Conservation (phyloP, 148 eudicot species). For the Dianthus caryophyllus region DNA sequence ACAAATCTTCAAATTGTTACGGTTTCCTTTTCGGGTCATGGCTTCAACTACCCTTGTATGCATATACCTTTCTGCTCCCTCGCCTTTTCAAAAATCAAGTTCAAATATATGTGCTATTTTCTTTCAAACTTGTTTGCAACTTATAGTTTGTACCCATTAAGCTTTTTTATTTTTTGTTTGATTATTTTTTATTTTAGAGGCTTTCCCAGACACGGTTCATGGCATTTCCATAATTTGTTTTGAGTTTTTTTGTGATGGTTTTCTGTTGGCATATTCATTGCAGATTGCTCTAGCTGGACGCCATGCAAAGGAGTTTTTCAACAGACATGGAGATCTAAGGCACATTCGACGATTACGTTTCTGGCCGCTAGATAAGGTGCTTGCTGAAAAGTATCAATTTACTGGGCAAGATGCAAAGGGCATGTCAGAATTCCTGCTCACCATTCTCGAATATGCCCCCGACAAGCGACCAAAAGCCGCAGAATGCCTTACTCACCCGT, state of each 20-base stretch:
- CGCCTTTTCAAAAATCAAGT: no score
- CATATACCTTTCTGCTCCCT: no score
- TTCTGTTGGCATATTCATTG: background rate
- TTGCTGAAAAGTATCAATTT: constrained; percentile 68
- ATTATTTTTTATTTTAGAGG: no score
- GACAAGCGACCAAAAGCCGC: constrained; percentile 90
- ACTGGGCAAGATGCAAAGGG: constrained; percentile 70
- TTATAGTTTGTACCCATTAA: no score
- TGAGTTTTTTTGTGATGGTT: background rate
- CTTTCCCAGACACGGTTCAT: no score
- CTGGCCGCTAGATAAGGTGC: constrained; percentile 83
- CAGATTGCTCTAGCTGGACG: constrained; percentile 84
- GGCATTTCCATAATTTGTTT: no score
- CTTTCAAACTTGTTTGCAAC: no score
- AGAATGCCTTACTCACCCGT: constrained; percentile 75
- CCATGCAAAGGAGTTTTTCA: constrained; percentile 72
- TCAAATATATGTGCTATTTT: no score
- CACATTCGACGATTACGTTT: constrained; percentile 69
- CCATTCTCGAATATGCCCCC: constrained; percentile 76
- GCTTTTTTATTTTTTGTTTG: background rate
- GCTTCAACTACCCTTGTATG: no score
- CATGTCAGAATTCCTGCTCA: constrained; percentile 69
- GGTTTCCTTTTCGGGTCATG: no score
- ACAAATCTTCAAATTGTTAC: no score
- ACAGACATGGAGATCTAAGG: constrained; percentile 73